Conservation (phyloP, 768 basidiomycete genomes). For the Suillus cothurnatus region DNA sequence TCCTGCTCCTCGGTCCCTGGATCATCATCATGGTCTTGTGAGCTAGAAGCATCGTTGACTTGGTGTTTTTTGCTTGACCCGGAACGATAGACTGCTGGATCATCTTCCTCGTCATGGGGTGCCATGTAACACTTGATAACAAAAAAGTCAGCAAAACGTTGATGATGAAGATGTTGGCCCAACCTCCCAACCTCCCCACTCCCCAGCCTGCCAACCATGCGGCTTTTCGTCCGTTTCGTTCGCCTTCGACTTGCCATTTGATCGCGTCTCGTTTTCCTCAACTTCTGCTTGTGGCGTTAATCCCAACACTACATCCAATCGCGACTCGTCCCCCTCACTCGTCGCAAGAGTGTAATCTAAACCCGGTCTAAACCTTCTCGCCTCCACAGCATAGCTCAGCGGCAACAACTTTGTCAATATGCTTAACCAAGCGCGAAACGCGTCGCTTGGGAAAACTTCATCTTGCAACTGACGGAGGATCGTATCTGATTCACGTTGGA, state of each 20-base stretch:
- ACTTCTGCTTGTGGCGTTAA: constrained; percentile 67
- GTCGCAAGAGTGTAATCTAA: constrained; percentile 95
- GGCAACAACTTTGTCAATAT: constrained; percentile 74
- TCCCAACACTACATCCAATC: constrained; percentile 85
- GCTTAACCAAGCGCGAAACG: constrained; percentile 92
- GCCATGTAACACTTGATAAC: constrained; percentile 84
- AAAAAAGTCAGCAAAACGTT: not conserved
- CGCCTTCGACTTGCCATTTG: constrained; percentile 33
- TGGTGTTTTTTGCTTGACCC: constrained; percentile 43
- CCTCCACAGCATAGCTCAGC: constrained; percentile 71
- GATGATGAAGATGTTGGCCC: constrained; percentile 19
- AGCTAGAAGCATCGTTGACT: constrained; percentile 15
- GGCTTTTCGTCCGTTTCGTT: constrained; percentile 33
- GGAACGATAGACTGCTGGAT: constrained; percentile 90
- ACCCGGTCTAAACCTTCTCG: constrained; percentile 87
- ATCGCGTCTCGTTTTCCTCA: constrained; percentile 27
- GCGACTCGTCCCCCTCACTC: constrained; percentile 77
- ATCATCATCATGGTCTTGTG: constrained; percentile 6
- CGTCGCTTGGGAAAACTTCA: constrained; percentile 72
- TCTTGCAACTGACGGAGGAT: constrained; percentile 56
- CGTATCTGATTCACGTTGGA: constrained; percentile 4
- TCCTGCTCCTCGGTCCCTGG: constrained; percentile 41
- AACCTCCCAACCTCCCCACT: constrained; percentile 96
- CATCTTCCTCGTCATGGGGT: constrained; percentile 91
- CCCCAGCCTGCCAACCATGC: constrained; percentile 67